These are phyloP conservation scores for Fusarium liriodendri DNA, from an alignment of 2,329 filamentous ascomycete species.

Conservation along the genomic window DNA sequence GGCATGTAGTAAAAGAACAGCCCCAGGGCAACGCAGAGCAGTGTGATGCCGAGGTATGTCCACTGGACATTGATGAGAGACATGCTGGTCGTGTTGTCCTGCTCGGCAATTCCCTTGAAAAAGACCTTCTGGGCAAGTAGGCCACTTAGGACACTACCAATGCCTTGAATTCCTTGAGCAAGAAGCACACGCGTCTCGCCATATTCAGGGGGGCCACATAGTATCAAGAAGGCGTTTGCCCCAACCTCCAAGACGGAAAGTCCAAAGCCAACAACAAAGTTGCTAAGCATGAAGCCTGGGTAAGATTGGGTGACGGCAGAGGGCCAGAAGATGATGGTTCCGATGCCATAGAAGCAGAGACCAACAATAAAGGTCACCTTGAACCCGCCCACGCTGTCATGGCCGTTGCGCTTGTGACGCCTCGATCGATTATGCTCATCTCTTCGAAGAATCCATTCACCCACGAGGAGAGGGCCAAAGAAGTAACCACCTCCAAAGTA, in stretches of 20 bases:
- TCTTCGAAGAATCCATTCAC: slow-evolving; percentile 75
- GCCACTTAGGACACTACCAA: slow-evolving; percentile 78
- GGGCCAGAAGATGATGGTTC: slow-evolving; percentile 89
- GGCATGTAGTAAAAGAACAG: slow-evolving; percentile 77
- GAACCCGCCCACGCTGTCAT: slow-evolving; percentile 72
- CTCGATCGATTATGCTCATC: slow-evolving; percentile 69
- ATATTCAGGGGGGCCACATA: slow-evolving; percentile 79
- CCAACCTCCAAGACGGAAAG: slow-evolving; percentile 82
- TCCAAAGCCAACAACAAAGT: slow-evolving; percentile 81
- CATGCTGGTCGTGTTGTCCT: slow-evolving; percentile 45
- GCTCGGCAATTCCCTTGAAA: slow-evolving; percentile 68
- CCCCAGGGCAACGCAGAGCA: slow-evolving; percentile 77
- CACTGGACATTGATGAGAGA: slow-evolving; percentile 82
- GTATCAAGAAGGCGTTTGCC: slow-evolving; percentile 78
- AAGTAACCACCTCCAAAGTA: slow-evolving; percentile 80
- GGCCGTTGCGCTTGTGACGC: slow-evolving; percentile 50
- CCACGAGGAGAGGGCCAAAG: slow-evolving; percentile 75
- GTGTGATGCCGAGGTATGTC: slow-evolving; percentile 85
- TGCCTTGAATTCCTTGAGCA: slow-evolving; percentile 81
- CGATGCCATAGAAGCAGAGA: slow-evolving; percentile 77
- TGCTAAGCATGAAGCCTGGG: slow-evolving; percentile 79
- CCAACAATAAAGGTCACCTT: slow-evolving; percentile 84
- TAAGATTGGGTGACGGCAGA: slow-evolving; percentile 80
- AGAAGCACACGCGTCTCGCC: slow-evolving; percentile 80
- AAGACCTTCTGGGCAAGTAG: slow-evolving; percentile 80